A percentile compares a stretch with the other conserved stretches of the same genome.
phyloP scores from a whole-genome alignment of 2,329 filamentous ascomycete species.

The Pseudopithomyces maydicus region DNA sequence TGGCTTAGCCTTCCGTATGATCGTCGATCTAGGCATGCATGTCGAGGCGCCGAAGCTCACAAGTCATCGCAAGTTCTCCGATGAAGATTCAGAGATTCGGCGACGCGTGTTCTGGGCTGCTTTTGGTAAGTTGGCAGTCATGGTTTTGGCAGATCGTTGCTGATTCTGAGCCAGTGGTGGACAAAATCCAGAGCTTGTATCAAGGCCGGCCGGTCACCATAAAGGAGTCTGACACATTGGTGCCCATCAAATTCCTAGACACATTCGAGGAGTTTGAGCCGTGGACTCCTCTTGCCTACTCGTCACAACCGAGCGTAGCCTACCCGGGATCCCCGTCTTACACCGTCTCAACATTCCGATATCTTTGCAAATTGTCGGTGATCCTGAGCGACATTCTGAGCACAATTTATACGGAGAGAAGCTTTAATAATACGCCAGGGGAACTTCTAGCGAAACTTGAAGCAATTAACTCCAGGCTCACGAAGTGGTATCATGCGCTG shows the following conservation, averaged over 20 bases:
- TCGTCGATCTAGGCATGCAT: constrained; percentile 61
- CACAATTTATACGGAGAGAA: constrained; percentile 48
- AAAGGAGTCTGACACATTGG: constrained; percentile 52
- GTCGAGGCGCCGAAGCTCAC: constrained; percentile 35
- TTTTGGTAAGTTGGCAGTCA: constrained; percentile 34
- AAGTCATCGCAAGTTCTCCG: constrained; percentile 40
- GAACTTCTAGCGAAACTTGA: constrained; percentile 46
- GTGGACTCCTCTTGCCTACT: constrained; percentile 54
- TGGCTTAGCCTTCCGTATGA: constrained; percentile 61
- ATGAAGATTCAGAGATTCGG: constrained; percentile 54
- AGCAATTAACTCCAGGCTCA: constrained; percentile 48
- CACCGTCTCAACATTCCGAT: constrained; percentile 51
- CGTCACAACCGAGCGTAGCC: constrained; percentile 28
- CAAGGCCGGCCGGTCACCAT: constrained; percentile 58
- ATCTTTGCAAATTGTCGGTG: constrained; percentile 52
- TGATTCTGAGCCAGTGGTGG: constrained; percentile 37
- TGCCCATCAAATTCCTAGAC: constrained; percentile 56
- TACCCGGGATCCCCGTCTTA: constrained; percentile 47
- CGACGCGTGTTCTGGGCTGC: constrained; percentile 55
- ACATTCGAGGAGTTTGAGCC: constrained; percentile 59
- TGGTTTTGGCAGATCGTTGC: neutral
- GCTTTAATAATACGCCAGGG: constrained; percentile 32
- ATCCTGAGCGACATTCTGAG: constrained; percentile 50
- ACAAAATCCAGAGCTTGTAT: constrained; percentile 62
- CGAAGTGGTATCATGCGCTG: constrained; percentile 49